These are phyloP conservation scores for Psilocybe cyanescens DNA, from an alignment of 768 basidiomycete species.

Conservation along the genomic window DNA sequence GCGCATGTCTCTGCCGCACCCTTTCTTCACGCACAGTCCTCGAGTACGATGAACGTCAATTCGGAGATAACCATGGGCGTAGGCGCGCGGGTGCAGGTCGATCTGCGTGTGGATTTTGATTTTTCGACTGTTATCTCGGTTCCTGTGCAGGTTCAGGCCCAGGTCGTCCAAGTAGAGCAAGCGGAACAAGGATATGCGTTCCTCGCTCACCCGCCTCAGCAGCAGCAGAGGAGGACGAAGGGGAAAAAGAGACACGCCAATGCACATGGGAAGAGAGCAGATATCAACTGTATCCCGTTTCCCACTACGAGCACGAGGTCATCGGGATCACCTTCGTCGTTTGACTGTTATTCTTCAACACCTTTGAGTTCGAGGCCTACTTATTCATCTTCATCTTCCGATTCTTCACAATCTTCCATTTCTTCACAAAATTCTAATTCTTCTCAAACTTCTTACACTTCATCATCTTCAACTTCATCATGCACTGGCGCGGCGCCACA, in stretches of 20 bases:
- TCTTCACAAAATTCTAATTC: not conserved
- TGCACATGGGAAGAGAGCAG: not conserved
- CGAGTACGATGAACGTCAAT: conserved; percentile 6
- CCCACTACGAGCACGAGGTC: not conserved
- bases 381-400: not conserved
- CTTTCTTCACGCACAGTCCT: conserved; percentile 7
- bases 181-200: not conserved
- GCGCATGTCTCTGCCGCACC: conserved; percentile 18
- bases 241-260: not conserved
- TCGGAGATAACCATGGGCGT: conserved; percentile 2
- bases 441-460: too few relatives aligned
- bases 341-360: not conserved
- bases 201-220: not conserved
- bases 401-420: not conserved
- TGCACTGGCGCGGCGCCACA: conserved; percentile 1
- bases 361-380: not conserved
- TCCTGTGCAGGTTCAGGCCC: conserved; percentile 9
- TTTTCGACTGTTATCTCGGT: conserved; percentile 13
- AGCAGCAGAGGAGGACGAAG: conserved; percentile 3
- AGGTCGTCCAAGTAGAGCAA: too few relatives aligned
- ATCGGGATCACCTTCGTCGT: conserved; percentile 4
- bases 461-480: not conserved
- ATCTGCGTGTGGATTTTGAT: conserved; percentile 6
- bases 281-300: conserved; percentile 11
- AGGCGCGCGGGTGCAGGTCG: conserved; percentile 1